Conservation (phyloP, 2,329 filamentous ascomycete species). For the Alternaria tenuissima region DNA sequence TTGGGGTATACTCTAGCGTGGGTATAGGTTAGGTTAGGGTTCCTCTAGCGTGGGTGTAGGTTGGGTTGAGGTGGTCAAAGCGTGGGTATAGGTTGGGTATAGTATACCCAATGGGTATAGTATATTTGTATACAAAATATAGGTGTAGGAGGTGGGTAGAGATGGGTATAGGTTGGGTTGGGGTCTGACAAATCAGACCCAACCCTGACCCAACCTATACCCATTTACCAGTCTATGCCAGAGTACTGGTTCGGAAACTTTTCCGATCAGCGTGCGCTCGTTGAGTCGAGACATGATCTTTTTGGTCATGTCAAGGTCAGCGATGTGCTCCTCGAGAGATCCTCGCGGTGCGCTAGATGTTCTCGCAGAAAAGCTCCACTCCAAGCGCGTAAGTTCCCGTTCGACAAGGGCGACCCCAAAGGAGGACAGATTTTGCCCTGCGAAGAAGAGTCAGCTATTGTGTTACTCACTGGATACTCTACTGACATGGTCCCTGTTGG, state of each 20-base stretch:
- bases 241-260: conserved; percentile 17
- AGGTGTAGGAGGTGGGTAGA: too few species aligned
- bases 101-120: too few species aligned
- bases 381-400: conserved; percentile 22
- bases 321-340: conserved; percentile 23
- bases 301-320: conserved; percentile 20
- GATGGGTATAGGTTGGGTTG: too few species aligned
- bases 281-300: conserved; percentile 21
- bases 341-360: conserved; percentile 17
- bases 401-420: conserved; percentile 30
- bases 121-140: too few species aligned
- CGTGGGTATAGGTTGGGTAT: too few species aligned
- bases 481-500: conserved; percentile 27
- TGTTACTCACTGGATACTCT: background rate
- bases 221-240: conserved; percentile 23
- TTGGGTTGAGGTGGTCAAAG: too few species aligned
- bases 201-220: too few species aligned
- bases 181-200: too few species aligned
- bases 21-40: too few species aligned
- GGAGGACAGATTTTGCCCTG: conserved; percentile 30
- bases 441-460: conserved; percentile 12
- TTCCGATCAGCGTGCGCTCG: conserved; percentile 8
- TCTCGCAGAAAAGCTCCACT: background rate
- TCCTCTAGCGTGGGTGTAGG: too few species aligned
- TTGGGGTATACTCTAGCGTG: too few species aligned